phyloP scores from a whole-genome alignment of 768 basidiomycete genomes.

The Naganishia friedmannii region DNA sequence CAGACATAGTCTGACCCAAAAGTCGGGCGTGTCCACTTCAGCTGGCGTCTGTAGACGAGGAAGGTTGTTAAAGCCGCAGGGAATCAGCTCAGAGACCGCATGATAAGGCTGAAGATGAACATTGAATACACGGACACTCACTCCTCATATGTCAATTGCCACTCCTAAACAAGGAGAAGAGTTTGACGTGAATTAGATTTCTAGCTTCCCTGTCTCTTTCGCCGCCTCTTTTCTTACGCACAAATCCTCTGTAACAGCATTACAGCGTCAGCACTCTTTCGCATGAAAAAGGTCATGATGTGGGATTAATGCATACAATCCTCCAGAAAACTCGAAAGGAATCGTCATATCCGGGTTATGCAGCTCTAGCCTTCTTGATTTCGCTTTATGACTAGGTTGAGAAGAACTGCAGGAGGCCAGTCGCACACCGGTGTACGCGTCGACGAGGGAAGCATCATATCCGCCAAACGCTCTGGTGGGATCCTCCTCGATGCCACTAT shows the following conservation, averaged over 20 bases:
- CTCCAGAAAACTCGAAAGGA: conserved; percentile 44
- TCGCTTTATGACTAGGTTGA: conserved; percentile 38
- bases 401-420: conserved; percentile 39
- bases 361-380: conserved; percentile 44
- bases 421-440: conserved; percentile 42
- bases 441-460: conserved; percentile 31
- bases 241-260: conserved; percentile 29
- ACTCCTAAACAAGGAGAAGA: conserved; percentile 40
- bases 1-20: conserved; percentile 44
- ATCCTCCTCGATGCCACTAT: conserved; percentile 1
- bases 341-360: conserved; percentile 49
- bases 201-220: neutral
- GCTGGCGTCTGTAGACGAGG: conserved; percentile 40
- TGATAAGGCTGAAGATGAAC: too few relatives aligned
- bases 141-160: conserved; percentile 48
- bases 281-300: neutral
- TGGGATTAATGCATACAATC: conserved; percentile 38
- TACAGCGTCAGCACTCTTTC: conserved; percentile 26
- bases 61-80: neutral
- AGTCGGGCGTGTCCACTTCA: conserved; percentile 29
- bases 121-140: conserved; percentile 21
- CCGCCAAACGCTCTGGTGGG: conserved; percentile 18
- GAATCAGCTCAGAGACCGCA: neutral
- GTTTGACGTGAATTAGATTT: neutral
- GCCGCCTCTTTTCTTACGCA: conserved; percentile 15